Conservation (phyloP, 106 monocot species). For the Agapanthus africanus region DNA sequence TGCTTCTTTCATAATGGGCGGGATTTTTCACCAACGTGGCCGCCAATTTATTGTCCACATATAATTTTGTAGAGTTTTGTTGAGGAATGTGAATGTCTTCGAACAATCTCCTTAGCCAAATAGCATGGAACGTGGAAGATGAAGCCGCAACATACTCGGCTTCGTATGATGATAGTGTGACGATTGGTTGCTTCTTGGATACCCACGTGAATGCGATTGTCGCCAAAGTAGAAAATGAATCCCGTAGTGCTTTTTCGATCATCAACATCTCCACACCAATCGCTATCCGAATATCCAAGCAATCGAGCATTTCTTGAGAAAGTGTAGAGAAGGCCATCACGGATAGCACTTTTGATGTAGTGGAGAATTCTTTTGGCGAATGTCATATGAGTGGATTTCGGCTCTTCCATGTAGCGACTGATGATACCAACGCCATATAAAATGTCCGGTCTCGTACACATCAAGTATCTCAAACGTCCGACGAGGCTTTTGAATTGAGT, state of each 20-base stretch:
- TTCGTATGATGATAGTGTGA: not conserved
- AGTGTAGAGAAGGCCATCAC: not conserved
- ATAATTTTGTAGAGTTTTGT: not conserved
- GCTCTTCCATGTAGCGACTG: conserved; percentile 10
- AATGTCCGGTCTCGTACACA: conserved; percentile 3
- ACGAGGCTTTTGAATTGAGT: conserved; percentile 1
- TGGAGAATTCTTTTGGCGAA: not conserved
- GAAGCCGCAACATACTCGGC: not conserved
- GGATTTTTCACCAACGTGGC: not conserved
- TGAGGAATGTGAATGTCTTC: not conserved
- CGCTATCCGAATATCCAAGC: not conserved
- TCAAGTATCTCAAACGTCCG: conserved; percentile 11
- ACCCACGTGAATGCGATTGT: not conserved
- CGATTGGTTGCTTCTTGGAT: conserved; percentile 1
- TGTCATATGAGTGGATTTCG: not conserved
- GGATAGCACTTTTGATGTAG: conserved; percentile 7
- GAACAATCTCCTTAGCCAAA: not conserved
- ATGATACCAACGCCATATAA: conserved; percentile 7
- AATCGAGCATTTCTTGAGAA: not conserved
- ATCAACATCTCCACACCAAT: conserved; percentile 6
- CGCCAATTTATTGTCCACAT: not conserved
- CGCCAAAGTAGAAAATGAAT: not conserved
- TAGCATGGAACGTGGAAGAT: not conserved
- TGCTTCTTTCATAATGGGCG: not conserved
- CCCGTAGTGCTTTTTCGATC: conserved; percentile 1